These are phyloP conservation scores for Penicillium rolfsii DNA, from an alignment of 2,329 filamentous ascomycete species.

Conservation along the genomic window DNA sequence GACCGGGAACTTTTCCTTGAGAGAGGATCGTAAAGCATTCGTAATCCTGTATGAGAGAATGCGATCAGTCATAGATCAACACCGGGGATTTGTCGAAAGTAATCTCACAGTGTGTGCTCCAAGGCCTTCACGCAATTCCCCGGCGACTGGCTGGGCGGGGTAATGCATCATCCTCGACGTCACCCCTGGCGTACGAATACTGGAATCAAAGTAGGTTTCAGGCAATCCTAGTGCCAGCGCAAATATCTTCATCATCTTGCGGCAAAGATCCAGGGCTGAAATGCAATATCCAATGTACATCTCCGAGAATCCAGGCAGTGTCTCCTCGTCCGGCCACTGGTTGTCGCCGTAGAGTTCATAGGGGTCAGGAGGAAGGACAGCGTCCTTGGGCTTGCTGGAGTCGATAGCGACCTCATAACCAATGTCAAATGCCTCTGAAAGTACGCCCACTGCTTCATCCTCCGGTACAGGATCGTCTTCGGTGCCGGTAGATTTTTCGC, in stretches of 20 bases:
- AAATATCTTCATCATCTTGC: constrained; percentile 41
- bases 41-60: constrained; percentile 34
- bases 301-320: constrained; percentile 22
- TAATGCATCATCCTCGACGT: constrained; percentile 50
- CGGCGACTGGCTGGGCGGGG: constrained; percentile 40
- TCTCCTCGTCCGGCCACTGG: constrained; percentile 26
- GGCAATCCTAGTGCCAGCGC: constrained; percentile 45
- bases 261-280: constrained; percentile 20
- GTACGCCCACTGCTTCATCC: constrained; percentile 16
- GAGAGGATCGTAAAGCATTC: constrained; percentile 48
- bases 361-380: constrained; percentile 21
- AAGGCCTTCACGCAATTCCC: constrained; percentile 43
- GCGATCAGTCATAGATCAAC: background rate
- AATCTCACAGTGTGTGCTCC: constrained; percentile 44
- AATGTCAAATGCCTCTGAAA: constrained; percentile 34
- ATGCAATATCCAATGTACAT: constrained; percentile 28
- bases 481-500: constrained; percentile 24
- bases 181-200: constrained; percentile 38
- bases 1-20: constrained; percentile 43
- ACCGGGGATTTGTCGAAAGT: background rate
- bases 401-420: constrained; percentile 32
- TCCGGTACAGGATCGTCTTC: constrained; percentile 18
- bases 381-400: constrained; percentile 11
- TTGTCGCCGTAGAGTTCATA: constrained; percentile 31
- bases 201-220: constrained; percentile 44